Evolutionary conservation across 257 asterid species (phyloP).

Genomic region (Solanum tacnaense): DNA sequence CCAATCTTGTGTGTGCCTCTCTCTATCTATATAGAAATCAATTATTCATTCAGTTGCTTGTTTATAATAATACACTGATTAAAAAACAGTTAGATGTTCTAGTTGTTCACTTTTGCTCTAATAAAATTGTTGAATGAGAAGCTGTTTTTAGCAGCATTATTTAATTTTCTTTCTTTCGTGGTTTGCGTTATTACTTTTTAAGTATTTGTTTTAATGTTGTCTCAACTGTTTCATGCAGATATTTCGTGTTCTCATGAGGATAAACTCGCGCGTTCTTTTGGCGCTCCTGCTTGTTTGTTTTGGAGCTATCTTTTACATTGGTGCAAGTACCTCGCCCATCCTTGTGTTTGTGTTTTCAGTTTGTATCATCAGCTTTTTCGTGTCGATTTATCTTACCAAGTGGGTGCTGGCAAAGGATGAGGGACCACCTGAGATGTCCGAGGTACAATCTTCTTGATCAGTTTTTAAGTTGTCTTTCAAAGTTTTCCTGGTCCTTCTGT

Average conservation of each 20-base stretch:
- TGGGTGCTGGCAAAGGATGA: constrained; percentile 98
- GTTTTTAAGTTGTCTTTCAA: constrained; percentile 1
- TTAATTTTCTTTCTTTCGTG: background rate
- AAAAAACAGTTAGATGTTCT: background rate
- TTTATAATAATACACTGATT: background rate
- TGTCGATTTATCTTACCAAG: constrained; percentile 70
- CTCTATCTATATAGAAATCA: background rate
- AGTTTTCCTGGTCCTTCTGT: background rate
- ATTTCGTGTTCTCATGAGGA: constrained; percentile 72
- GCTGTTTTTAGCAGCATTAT: background rate
- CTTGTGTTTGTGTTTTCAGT: constrained; percentile 86
- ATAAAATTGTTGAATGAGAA: background rate
- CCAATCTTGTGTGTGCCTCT: background rate
- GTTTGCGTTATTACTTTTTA: background rate
- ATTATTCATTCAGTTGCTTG: background rate
- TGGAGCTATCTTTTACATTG: constrained; percentile 74
- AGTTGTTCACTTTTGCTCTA: background rate
- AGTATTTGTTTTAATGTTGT: background rate
- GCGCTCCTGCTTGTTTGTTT: constrained; percentile 58
- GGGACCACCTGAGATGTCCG: constrained; percentile 97
- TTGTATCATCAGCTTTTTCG: constrained; percentile 72
- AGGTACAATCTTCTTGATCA: constrained; percentile 39
- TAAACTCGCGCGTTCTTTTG: constrained; percentile 67
- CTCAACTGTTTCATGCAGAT: constrained; percentile 42
- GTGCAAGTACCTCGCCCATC: constrained; percentile 84